Base-by-base conservation (phyloP, 2,329 filamentous ascomycete genomes). In the Beauveria brongniartii region DNA sequence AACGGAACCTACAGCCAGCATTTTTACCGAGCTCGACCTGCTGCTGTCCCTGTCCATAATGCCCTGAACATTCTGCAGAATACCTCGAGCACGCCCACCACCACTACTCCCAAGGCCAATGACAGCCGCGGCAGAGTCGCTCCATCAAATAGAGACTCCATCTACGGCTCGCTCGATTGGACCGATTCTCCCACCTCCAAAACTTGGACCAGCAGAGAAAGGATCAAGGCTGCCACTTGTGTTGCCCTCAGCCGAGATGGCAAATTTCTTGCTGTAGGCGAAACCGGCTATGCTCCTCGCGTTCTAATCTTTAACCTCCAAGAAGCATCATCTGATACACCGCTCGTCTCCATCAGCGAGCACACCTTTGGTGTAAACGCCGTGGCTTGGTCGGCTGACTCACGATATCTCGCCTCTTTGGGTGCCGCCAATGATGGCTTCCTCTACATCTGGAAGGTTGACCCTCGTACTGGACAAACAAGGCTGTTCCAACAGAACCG, bases 141-240 rank as follows among this genome's bases (percentile, higher is more conserved):
- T 20, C 69, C 74, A 3, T 72, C 69, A 18, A 72, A 78, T 47
- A 76, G 82, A 41, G 82, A 84, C 5, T 80, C 80, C 4, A 69
- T 73, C 3, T 78, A 77, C 63, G 74, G 73, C 43, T 68, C 73
- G 2, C 65, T 70, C 9, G 83, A 85, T 64, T 83, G 81, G 78
- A 73, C 79, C 14, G 92, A 97, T 53, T 83, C 83, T 2, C 77
- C 83, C 5, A 73, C 75, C 46, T 86, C 83, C 56, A 91, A 87
- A 71, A 91, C 88, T 14, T 93, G 91, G 88, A 92, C 90, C 1
- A 94, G 91, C 60, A 86, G 91, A 65, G 94, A 97, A 73, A 86
- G 92, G 66, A 92, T 97, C 71, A 97, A 97, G 76, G 90, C 94
- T 20, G 91, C 92, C 2, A 96, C 92, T 5, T 96, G 92, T 69